Evolutionary conservation across 1,284 basidiomycete species (phyloP).

Genomic region (Coriolopsis trogii): DNA sequence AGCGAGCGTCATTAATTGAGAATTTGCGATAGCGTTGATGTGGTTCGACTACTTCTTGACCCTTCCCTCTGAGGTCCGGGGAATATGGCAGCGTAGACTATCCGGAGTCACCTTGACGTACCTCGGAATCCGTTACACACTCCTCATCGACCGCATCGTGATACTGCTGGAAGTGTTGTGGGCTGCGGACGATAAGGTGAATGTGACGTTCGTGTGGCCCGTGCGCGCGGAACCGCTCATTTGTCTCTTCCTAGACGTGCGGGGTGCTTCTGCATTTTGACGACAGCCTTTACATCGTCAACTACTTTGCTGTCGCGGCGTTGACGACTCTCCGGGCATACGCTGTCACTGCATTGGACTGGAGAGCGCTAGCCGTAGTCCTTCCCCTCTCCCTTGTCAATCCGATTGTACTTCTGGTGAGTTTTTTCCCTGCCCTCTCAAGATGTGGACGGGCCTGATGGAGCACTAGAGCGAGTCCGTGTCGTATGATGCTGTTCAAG

Average conservation of each 20-base stretch:
- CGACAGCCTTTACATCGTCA: neutral
- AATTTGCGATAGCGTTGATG: conserved; percentile 8
- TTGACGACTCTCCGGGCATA: neutral
- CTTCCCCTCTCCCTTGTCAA: neutral
- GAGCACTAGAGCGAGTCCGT: too few relatives aligned
- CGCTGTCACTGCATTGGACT: neutral
- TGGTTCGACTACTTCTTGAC: conserved; percentile 11
- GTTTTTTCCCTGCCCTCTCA: neutral
- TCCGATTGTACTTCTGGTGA: neutral
- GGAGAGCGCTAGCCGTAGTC: neutral
- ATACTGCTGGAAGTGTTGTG: neutral
- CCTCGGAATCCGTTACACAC: conserved; percentile 12
- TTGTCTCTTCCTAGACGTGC: too few relatives aligned
- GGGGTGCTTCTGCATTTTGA: neutral
- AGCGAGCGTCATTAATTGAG: too few relatives aligned
- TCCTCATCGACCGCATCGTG: neutral
- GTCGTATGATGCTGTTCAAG: neutral
- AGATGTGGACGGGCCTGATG: too few relatives aligned
- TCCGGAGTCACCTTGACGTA: conserved; percentile 12
- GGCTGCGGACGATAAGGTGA: neutral
- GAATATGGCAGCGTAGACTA: conserved; percentile 10
- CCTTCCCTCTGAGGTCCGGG: conserved; percentile 3
- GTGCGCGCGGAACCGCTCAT: too few relatives aligned
- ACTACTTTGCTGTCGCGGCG: conserved; percentile 1
- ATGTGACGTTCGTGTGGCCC: too few relatives aligned